phyloP scores from a whole-genome alignment of 768 basidiomycete genomes.

The Aureoboletus auriporus region DNA sequence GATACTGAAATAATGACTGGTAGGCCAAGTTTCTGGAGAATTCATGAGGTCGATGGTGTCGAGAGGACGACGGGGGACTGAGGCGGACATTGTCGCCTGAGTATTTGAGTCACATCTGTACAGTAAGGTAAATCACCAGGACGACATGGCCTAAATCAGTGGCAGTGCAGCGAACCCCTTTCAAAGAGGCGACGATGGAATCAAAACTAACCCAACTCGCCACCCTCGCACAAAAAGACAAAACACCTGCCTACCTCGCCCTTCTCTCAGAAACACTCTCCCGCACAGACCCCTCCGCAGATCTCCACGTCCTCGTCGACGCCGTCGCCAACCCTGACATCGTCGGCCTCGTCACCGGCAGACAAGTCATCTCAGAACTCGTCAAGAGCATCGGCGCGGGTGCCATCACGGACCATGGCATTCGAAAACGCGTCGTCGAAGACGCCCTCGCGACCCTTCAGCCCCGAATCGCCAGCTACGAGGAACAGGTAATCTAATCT shows the following conservation, averaged over 20 bases:
- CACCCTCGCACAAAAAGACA: constrained; percentile 77
- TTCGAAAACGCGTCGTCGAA: constrained; percentile 71
- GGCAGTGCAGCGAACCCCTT: too few relatives aligned
- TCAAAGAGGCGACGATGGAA: constrained; percentile 46
- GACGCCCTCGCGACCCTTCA: constrained; percentile 68
- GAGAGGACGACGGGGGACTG: too few relatives aligned
- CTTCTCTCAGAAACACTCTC: constrained; percentile 67
- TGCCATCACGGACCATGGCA: constrained; percentile 47
- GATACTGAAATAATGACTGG: neutral
- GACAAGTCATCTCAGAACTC: constrained; percentile 83
- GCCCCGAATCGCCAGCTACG: constrained; percentile 83
- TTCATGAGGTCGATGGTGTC: too few relatives aligned
- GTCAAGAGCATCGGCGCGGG: constrained; percentile 64
- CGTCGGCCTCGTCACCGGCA: constrained; percentile 81
- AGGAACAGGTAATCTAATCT: constrained; percentile 66
- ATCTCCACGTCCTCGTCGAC: constrained; percentile 72
- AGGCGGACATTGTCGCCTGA: too few relatives aligned
- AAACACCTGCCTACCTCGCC: constrained; percentile 67
- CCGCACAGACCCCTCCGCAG: constrained; percentile 44
- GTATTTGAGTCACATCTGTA: too few relatives aligned
- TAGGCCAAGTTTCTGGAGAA: neutral
- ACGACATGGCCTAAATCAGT: constrained; percentile 3
- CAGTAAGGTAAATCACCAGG: constrained; percentile 33
- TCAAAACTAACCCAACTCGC: constrained; percentile 58
- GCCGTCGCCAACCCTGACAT: constrained; percentile 79